Evolutionary conservation across 129 eudicot genomes (phyloP), one percentile per base, ranked within the genome.

Genomic region (Escallonia herrerae): DNA sequence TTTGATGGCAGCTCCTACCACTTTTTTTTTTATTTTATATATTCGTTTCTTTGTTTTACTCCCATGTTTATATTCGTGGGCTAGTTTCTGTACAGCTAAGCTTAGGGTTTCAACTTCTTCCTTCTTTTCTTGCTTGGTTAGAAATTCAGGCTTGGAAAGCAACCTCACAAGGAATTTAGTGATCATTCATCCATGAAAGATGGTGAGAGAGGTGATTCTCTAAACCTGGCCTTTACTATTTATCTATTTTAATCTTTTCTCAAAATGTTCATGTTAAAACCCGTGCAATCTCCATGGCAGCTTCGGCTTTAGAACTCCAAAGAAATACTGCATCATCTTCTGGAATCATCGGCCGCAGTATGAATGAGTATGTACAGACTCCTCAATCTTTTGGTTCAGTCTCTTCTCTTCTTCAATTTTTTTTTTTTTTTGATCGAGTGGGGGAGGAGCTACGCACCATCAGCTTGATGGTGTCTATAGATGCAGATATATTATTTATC

Each of bases 61-160:
- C 41, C 40, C 42, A 1, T 38, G 13, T n/a, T 39, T 51, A 2
- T 3, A 8, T 43, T 67, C 39, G 46, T 38, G 22, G 58, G 8
- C n/a, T 58, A 8, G 49, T 46, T 56, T 44, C 38, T 40, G 15
- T 46, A 40, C 15, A n/a, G 8, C 45, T 7, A 38, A 4, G 43
- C 43, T 22, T 46, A 54, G 7, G 45, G 37, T 64, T 49, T 39
- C 12, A 38, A 37, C 47, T 13, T 33, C 47, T 63, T 37, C 44
- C 14, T 33, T 47, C 38, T 37, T 60, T 48, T 69, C 15, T 47
- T 70, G 72, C 71, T 54, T 54, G 55, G 3, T 48, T 64, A 90
- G 97, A 90, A 91, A 91, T 91, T 87, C 81, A 84, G 97, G 86
- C 83, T 91, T 13, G 97, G 97, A 71, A 91, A 91, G 84, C 97